Conservation (phyloP, 768 basidiomycete species). For the Amanita polypyramis region DNA sequence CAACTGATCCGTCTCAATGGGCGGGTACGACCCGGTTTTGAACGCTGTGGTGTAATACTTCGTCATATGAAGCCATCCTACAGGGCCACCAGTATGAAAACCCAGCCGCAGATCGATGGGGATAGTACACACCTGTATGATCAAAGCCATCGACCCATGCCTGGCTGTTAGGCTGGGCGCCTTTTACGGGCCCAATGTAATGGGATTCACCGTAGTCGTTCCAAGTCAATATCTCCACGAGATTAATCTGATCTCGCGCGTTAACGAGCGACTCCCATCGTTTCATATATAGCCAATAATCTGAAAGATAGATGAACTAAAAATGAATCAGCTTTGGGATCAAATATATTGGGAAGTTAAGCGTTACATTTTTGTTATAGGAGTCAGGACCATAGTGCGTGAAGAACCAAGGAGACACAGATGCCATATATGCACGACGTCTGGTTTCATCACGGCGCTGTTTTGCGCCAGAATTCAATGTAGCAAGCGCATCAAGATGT, state of each 20-base stretch:
- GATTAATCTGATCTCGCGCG: conserved; percentile 45
- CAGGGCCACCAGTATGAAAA: background rate
- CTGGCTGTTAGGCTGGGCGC: conserved; percentile 60
- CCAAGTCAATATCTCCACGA: conserved; percentile 56
- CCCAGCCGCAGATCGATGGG: conserved; percentile 4
- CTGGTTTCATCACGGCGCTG: conserved; percentile 14
- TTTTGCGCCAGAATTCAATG: conserved; percentile 15
- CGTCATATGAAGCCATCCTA: conserved; percentile 58
- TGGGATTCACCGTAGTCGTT: conserved; percentile 75
- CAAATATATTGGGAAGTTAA: background rate
- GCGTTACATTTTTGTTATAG: conserved; percentile 56
- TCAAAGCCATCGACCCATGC: conserved; percentile 63
- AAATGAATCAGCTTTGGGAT: background rate
- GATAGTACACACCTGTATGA: conserved; percentile 30
- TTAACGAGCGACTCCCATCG: conserved; percentile 60
- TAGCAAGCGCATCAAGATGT: conserved; percentile 36
- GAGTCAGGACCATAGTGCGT: conserved; percentile 60
- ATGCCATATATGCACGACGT: conserved; percentile 32
- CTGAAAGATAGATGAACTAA: conserved; percentile 55
- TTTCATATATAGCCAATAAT: conserved; percentile 54
- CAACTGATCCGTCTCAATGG: conserved; percentile 48
- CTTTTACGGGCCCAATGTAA: conserved; percentile 72
- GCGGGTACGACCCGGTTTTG: conserved; percentile 57
- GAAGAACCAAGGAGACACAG: conserved; percentile 72
- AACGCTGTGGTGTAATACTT: conserved; percentile 60